Evolutionary conservation across 768 basidiomycete genomes (phyloP).

Genomic region (Russula earlei): DNA sequence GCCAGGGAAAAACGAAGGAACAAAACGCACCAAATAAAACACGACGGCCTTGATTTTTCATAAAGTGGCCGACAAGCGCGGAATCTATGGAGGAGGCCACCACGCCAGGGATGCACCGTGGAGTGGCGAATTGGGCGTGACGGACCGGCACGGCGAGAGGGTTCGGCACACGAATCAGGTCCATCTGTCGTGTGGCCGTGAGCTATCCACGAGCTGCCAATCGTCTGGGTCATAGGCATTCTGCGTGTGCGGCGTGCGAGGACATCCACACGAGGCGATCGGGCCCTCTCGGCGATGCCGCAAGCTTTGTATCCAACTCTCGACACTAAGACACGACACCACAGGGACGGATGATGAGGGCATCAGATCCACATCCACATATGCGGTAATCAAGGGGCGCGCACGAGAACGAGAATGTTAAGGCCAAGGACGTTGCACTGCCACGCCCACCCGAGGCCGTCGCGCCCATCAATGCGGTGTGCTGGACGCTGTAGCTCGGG

Average conservation of each 20-base stretch:
- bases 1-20: not conserved
- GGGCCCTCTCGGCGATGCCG: constrained; percentile 34
- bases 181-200: constrained; percentile 64
- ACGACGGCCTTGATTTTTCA: constrained; percentile 38
- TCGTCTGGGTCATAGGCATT: constrained; percentile 52
- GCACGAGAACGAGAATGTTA: no score
- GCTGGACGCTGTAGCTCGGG: constrained; percentile 51
- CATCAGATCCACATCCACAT: no score
- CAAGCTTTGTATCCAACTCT: constrained; percentile 44
- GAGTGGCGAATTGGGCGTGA: constrained; percentile 41
- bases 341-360: no score
- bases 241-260: constrained; percentile 51
- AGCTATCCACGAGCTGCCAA: constrained; percentile 57
- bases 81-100: constrained; percentile 52
- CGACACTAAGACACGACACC: no score
- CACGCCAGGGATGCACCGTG: constrained; percentile 60
- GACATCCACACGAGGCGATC: constrained; percentile 74
- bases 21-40: constrained; percentile 54
- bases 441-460: no score
- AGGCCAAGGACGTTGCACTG: no score
- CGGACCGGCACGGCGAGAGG: constrained; percentile 38
- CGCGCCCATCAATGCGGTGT: constrained; percentile 48
- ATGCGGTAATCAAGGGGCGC: no score
- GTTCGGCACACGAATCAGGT: constrained; percentile 48
- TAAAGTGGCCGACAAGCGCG: constrained; percentile 36